These are phyloP conservation scores for Ceratocystis lukuohia DNA, from an alignment of 2,329 filamentous ascomycete genomes.

Conservation along the genomic window DNA sequence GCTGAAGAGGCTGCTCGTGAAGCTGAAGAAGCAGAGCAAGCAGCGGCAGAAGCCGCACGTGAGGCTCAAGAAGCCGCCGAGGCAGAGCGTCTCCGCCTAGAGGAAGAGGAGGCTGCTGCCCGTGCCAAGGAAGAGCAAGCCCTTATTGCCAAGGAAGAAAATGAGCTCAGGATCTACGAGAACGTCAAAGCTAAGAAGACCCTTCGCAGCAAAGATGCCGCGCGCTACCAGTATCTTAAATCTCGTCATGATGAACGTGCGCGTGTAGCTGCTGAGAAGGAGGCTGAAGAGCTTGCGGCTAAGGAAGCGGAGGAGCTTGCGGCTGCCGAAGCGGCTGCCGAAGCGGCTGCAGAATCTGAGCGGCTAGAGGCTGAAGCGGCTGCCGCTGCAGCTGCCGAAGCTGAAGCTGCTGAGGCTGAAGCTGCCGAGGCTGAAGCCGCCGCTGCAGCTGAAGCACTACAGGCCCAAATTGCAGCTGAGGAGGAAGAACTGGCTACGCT, in stretches of 20 bases:
- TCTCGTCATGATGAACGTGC: slow-evolving; percentile 15
- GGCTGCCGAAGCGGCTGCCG: slow-evolving; percentile 20
- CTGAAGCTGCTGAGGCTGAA: slow-evolving; percentile 8
- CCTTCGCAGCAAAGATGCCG: background rate
- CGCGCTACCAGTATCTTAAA: slow-evolving; percentile 15
- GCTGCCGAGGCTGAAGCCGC: slow-evolving; percentile 6
- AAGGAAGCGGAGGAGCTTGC: slow-evolving; percentile 10
- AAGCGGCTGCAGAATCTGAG: background rate
- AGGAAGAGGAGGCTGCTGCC: slow-evolving; percentile 9
- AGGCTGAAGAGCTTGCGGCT: slow-evolving; percentile 25
- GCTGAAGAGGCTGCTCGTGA: slow-evolving; percentile 22
- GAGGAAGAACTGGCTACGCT: slow-evolving; percentile 13
- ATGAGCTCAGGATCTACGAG: slow-evolving; percentile 14
- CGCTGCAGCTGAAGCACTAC: background rate
- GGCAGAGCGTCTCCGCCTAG: slow-evolving; percentile 16
- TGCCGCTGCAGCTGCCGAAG: slow-evolving; percentile 18
- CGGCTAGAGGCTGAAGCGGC: background rate
- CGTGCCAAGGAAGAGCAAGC: slow-evolving; percentile 8
- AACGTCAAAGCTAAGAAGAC: background rate
- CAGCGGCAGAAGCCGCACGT: slow-evolving; percentile 19
- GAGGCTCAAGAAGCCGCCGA: slow-evolving; percentile 23
- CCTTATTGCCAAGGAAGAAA: slow-evolving; percentile 15
- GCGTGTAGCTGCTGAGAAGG: slow-evolving; percentile 15
- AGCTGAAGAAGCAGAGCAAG: slow-evolving; percentile 21
- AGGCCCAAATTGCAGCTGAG: slow-evolving; percentile 6